These are phyloP conservation scores for Scedosporium minutisporum DNA, from an alignment of 2,329 filamentous ascomycete species.

Conservation along the genomic window DNA sequence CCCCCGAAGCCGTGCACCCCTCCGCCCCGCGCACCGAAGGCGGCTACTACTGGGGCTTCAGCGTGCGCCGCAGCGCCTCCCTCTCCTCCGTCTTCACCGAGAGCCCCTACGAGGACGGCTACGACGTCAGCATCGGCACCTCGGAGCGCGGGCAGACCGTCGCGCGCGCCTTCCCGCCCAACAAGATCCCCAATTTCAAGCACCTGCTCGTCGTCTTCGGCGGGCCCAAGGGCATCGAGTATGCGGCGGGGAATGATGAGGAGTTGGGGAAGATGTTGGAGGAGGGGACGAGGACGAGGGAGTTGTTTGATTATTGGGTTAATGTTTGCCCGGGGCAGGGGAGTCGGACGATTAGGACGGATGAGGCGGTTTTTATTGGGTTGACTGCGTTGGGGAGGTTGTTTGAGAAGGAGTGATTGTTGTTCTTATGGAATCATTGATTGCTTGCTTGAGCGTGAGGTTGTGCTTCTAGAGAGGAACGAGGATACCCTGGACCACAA, in stretches of 20 bases:
- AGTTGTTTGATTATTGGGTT: constrained; percentile 77
- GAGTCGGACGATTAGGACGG: constrained; percentile 71
- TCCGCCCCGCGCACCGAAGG: constrained; percentile 59
- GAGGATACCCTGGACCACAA: neutral
- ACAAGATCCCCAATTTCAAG: constrained; percentile 36
- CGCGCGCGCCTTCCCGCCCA: constrained; percentile 31
- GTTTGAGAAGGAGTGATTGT: constrained; percentile 29
- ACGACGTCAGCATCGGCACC: constrained; percentile 75
- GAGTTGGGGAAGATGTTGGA: constrained; percentile 52
- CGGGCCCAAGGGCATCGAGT: constrained; percentile 70
- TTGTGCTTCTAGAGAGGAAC: neutral
- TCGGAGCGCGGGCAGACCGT: constrained; percentile 61
- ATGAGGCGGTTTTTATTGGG: constrained; percentile 73
- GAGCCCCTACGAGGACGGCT: constrained; percentile 63
- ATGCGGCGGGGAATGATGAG: constrained; percentile 54
- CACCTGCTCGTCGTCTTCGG: constrained; percentile 75
- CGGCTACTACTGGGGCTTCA: constrained; percentile 84
- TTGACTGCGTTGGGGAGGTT: constrained; percentile 56
- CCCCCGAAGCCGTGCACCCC: constrained; percentile 56
- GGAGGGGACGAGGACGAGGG: constrained; percentile 50
- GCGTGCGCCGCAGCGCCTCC: constrained; percentile 53
- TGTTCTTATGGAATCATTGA: neutral
- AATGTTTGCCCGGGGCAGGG: constrained; percentile 74
- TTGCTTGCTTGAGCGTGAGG: neutral
- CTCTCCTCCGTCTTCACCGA: constrained; percentile 71